phyloP scores from a whole-genome alignment of 2,329 filamentous ascomycete genomes.

The Aspergillus glaucus region DNA sequence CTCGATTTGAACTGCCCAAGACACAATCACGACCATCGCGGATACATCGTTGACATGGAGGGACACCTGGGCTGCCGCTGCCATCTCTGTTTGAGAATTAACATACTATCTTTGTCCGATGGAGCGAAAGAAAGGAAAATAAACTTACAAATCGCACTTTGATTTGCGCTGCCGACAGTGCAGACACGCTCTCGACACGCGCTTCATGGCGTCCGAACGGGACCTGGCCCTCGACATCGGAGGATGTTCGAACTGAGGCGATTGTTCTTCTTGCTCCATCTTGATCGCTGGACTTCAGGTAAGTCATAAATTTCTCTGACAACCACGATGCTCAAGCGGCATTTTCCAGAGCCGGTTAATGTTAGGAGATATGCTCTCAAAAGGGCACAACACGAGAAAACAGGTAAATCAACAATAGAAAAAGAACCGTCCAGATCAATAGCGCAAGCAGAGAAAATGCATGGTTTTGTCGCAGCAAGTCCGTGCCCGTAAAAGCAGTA shows the following conservation, averaged over 20 bases:
- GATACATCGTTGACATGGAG: constrained; percentile 53
- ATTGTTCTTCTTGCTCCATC: constrained; percentile 14
- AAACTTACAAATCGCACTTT: constrained; percentile 46
- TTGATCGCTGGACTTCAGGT: background rate
- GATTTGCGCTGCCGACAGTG: constrained; percentile 47
- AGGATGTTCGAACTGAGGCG: constrained; percentile 7
- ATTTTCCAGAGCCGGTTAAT: background rate
- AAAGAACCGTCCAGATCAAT: no score
- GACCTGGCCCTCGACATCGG: constrained; percentile 11
- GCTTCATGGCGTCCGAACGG: constrained; percentile 34
- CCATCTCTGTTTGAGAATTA: constrained; percentile 33
- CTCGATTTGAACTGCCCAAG: constrained; percentile 54
- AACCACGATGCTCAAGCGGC: background rate
- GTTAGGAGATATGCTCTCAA: background rate
- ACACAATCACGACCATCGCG: constrained; percentile 54
- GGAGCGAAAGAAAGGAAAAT: constrained; percentile 7
- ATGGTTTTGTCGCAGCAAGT: no score
- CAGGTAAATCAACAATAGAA: no score
- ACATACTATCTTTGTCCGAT: constrained; percentile 3
- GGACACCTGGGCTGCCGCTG: constrained; percentile 45
- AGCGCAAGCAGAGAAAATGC: no score
- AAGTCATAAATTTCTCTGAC: background rate
- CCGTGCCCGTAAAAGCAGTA: no score
- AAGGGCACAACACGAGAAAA: no score
- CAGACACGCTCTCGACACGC: constrained; percentile 44